Conservation (phyloP, 73 alveolate genomes). For the Paramecium caudatum region DNA sequence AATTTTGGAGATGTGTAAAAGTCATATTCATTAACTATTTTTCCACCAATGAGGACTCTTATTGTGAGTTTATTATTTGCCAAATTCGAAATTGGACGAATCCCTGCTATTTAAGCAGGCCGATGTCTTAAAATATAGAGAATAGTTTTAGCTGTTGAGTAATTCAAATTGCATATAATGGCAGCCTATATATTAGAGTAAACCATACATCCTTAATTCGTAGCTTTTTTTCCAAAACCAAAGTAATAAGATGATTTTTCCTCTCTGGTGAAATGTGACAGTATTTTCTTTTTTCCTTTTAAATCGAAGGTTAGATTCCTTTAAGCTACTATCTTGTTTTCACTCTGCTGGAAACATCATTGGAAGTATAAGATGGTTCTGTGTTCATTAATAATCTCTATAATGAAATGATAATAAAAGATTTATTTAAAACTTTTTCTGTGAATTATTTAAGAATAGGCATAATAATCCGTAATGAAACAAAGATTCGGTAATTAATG, state of each 20-base stretch:
- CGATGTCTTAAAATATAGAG: slow-evolving; percentile 41
- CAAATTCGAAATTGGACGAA: neutral
- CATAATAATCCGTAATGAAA: too few relatives aligned
- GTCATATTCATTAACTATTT: slow-evolving; percentile 27
- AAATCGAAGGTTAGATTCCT: neutral
- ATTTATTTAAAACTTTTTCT: neutral
- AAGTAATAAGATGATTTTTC: neutral
- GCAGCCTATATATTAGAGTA: slow-evolving; percentile 38
- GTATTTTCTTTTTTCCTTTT: slow-evolving; percentile 62
- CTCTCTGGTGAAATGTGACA: slow-evolving; percentile 53
- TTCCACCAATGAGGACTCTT: neutral
- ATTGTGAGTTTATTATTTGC: neutral
- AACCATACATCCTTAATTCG: slow-evolving; percentile 56
- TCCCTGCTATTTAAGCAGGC: slow-evolving; percentile 1
- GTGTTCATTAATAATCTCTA: too few relatives aligned
- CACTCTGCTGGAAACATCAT: too few relatives aligned
- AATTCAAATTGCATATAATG: slow-evolving; percentile 30
- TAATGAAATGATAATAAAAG: slow-evolving; percentile 14
- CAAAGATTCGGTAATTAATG: too few relatives aligned
- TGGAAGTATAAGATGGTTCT: too few relatives aligned
- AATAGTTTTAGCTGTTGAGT: slow-evolving; percentile 66
- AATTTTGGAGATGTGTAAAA: too few relatives aligned
- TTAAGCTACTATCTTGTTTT: slow-evolving; percentile 26
- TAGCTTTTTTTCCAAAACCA: slow-evolving; percentile 17
- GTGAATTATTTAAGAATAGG: too few relatives aligned